Evolutionary conservation across 768 basidiomycete genomes (phyloP).

Genomic region (Lentinula detonsa): DNA sequence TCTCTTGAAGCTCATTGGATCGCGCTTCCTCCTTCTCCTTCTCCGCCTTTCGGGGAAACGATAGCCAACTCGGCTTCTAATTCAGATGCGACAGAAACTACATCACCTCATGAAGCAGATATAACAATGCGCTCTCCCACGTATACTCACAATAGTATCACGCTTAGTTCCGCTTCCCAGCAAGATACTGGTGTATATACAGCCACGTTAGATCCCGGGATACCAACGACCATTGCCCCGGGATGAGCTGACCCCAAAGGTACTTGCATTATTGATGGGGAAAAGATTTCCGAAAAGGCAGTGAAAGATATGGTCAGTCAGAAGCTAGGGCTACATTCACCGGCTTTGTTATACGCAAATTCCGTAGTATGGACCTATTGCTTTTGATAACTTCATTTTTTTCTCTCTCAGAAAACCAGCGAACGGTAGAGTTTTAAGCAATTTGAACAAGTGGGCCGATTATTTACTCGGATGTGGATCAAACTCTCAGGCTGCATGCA

Average conservation of each 20-base stretch:
- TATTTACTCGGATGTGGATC: too few species aligned
- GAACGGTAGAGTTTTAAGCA: too few species aligned
- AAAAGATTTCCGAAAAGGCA: background rate
- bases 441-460: too few species aligned
- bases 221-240: background rate
- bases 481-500: too few species aligned
- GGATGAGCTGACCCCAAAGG: background rate
- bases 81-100: background rate
- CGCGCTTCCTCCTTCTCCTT: background rate
- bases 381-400: background rate
- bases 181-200: background rate
- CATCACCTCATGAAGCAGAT: background rate
- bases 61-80: background rate
- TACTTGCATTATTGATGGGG: background rate
- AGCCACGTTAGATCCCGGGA: background rate
- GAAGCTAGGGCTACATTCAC: background rate
- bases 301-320: background rate
- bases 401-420: background rate
- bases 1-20: background rate
- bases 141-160: background rate
- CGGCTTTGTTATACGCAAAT: background rate
- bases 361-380: background rate
- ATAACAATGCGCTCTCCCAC: background rate
- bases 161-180: background rate
- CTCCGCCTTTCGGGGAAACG: conserved; percentile 2